phyloP scores from a whole-genome alignment of 768 basidiomycete genomes.

The Collybiopsis confluens region DNA sequence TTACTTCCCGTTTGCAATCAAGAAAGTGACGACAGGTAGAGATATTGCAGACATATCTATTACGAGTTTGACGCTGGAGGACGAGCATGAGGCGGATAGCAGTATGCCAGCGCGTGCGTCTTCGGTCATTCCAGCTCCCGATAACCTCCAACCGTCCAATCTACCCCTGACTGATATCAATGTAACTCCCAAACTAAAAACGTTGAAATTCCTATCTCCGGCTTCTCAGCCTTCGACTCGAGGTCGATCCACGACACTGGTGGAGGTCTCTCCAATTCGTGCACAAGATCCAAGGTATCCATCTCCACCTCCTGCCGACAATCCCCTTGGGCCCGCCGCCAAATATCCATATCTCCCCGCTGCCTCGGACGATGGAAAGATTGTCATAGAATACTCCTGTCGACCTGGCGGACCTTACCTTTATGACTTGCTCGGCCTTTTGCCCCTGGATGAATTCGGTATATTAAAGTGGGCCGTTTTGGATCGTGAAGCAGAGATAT shows the following conservation, averaged over 20 bases:
- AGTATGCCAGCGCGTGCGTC: not conserved
- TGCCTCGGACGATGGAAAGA: conserved; percentile 41
- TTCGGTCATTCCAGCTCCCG: not conserved
- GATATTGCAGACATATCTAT: not conserved
- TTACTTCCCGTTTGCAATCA: not conserved
- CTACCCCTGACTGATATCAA: not conserved
- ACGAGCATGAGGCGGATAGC: not conserved
- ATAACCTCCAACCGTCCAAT: not conserved
- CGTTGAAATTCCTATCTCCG: not conserved
- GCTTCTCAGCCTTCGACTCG: not conserved
- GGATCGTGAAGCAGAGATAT: conserved; percentile 74
- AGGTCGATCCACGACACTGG: not conserved
- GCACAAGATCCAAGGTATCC: conserved; percentile 17
- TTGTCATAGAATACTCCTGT: conserved; percentile 51
- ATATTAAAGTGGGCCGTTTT: conserved; percentile 64
- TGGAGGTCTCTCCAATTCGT: not conserved
- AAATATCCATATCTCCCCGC: conserved; percentile 48
- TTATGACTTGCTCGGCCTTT: conserved; percentile 58
- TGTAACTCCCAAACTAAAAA: not conserved
- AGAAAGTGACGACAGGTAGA: not conserved
- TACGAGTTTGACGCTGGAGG: not conserved
- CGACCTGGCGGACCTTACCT: conserved; percentile 63
- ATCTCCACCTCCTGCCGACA: conserved; percentile 35
- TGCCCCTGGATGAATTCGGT: conserved; percentile 61
- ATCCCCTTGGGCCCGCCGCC: conserved; percentile 49